Base-by-base conservation (phyloP, 1,139 yeast species). In the Protomyces lactucae-debilis region DNA sequence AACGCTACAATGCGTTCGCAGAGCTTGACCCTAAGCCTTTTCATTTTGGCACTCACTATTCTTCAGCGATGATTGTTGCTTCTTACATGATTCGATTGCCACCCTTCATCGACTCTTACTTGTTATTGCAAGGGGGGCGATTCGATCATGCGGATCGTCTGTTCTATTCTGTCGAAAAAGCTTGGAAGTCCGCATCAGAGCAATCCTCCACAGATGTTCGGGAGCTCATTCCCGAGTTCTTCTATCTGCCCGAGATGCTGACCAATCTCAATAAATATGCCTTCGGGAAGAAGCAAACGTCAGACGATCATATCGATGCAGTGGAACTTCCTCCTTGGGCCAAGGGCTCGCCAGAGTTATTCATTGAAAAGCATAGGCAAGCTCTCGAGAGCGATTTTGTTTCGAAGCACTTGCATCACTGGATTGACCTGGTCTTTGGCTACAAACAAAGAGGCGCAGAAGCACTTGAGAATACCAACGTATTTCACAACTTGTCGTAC, bases 21-120 rank as follows among this genome's bases (percentile, higher is more conserved):
- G 82, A 86, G 67, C 76, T 88, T 12, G 76, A 76, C 0, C 85
- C 84, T 64, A 90, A 91, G 0, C 87, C 96, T 0, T 89, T 89
- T 74, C 96, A 89, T 73, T 89, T 89, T 72, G 97, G 97, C 2
- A 89, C 97, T 0, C 97, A 89, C 73, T 89, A 89, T 73, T 88
- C 96, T 0, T 88, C 95, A 0, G 95, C 96, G 0, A 89, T 89
- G 97, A 88, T 89, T 71, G 96, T 88, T 1, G 82, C 95, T 0
- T 86, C 93, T 0, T 89, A 82, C 70, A 74, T 89, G 68, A 88
- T 89, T 52, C 78, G 97, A 59, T 71, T 88, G 40, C 82, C 85
- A 67, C 97, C 97, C 0, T 87, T 85, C 73, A 92, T 87, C 1
- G 88, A 87, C 65, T 86, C 95, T 0, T 89, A 87, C 70, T 76